Evolutionary conservation across 2,329 filamentous ascomycete species (phyloP), one percentile per base, ranked within the genome.

Genomic region (Fusarium continuum): DNA sequence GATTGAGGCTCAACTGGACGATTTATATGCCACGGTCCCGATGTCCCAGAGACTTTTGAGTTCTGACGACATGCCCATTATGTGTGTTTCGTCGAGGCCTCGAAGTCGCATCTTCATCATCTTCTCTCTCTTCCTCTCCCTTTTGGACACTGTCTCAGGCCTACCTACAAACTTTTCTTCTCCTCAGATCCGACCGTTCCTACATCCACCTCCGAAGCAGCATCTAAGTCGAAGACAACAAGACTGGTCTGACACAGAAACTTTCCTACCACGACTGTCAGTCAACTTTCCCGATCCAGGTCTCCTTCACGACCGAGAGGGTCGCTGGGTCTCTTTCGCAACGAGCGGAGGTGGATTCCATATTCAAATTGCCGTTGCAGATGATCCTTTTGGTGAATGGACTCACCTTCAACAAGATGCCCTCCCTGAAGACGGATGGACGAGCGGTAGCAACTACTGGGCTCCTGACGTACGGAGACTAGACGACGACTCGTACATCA

Each of bases 391-490:
- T 11, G 78, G 77, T 5, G 80, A 82, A 70, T 83, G 78, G 70
- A 72, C 80, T 7, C 76, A 82, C 19, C 76, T 81, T 36, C 75
- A 82, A 54, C 71, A 77, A n/a, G 85, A 88, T 61, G 81, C 83
- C 3, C 76, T 89, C n/a, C 84, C 85, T 0, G 73, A 75, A 6
- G 80, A 80, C 3, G 67, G 75, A 7, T 89, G 87, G 87, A 83
- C 83, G 26, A 81, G 77, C 5, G 80, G 80, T 3, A 71, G 72
- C 5, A 80, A 85, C 52, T 83, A 83, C 22, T 89, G 86, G 85
- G 87, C 87, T 0, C 87, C 87, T 9, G 86, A 88, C 68, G 83
- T 89, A 7, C 77, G 81, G 11, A 74, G 73, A 50, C 73, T 86
- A 28, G 76, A 62, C 31, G 72, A 78, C 49, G 83, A 82, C n/a